A percentile compares a stretch with the other conserved stretches of the same genome.
Conservation (phyloP, 75 land plant genomes). For the Cunninghamia lanceolata region DNA sequence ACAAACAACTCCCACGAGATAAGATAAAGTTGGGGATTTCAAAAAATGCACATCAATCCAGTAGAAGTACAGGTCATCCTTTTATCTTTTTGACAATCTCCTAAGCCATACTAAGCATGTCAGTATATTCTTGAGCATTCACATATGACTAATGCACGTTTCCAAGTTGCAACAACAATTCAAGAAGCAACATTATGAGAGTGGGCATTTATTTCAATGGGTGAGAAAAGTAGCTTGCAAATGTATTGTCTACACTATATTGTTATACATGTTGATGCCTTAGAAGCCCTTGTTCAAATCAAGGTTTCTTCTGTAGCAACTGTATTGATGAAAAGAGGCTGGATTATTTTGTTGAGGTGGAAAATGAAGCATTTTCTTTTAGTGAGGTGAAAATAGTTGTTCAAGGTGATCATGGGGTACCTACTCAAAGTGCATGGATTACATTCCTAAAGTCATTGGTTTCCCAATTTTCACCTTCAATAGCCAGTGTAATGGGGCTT, state of each 20-base stretch:
- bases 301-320: slow-evolving; percentile 94
- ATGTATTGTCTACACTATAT: slow-evolving; percentile 79
- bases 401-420: slow-evolving; percentile 66
- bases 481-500: slow-evolving; percentile 91
- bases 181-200: slow-evolving; percentile 88
- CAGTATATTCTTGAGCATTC: no score
- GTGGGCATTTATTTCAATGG: slow-evolving; percentile 71
- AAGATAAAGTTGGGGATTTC: no score
- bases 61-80: no score
- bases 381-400: slow-evolving; percentile 84
- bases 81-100: no score
- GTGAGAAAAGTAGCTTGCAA: slow-evolving; percentile 70
- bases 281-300: slow-evolving; percentile 81
- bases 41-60: no score
- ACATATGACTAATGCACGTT: slow-evolving; percentile 78
- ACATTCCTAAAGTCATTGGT: slow-evolving; percentile 87
- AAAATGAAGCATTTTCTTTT: no score
- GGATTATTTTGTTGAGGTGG: no score
- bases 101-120: no score
- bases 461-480: slow-evolving; percentile 92
- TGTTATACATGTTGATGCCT: slow-evolving; percentile 72
- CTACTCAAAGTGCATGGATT: slow-evolving; percentile 69
- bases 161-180: slow-evolving; percentile 92
- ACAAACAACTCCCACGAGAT: no score
- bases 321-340: slow-evolving; percentile 83